Conservation (phyloP, 768 basidiomycete species). For the Lentinula guzmanii region DNA sequence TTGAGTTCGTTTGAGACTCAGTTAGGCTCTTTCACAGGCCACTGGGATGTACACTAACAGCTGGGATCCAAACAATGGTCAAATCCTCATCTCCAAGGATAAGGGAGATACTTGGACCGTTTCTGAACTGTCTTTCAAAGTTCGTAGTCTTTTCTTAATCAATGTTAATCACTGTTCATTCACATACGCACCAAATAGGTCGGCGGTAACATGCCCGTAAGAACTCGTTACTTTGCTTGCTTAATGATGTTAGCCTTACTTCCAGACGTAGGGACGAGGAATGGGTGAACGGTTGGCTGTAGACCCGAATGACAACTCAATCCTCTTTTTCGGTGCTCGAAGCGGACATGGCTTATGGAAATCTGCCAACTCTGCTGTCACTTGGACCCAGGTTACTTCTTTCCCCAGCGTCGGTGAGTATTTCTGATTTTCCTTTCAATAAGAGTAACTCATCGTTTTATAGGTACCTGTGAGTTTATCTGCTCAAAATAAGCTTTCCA, state of each 20-base stretch:
- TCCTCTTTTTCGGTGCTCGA: slow-evolving; percentile 59
- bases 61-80: slow-evolving; percentile 58
- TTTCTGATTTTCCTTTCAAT: neutral
- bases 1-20: neutral
- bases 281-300: slow-evolving; percentile 46
- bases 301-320: slow-evolving; percentile 56
- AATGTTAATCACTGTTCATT: slow-evolving; percentile 30
- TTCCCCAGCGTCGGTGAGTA: slow-evolving; percentile 52
- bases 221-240: neutral
- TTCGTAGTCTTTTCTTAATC: slow-evolving; percentile 15
- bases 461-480: neutral
- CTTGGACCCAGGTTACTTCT: slow-evolving; percentile 54
- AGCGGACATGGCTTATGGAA: slow-evolving; percentile 65
- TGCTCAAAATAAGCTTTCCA: neutral
- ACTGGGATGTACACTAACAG: slow-evolving; percentile 60
- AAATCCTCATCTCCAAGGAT: slow-evolving; percentile 56
- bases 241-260: neutral
- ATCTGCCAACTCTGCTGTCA: slow-evolving; percentile 51
- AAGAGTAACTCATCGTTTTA: neutral
- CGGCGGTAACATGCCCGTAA: slow-evolving; percentile 3
- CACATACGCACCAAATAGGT: neutral
- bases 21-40: slow-evolving; percentile 25
- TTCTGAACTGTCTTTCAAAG: slow-evolving; percentile 54
- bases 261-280: neutral
- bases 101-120: slow-evolving; percentile 49